Evolutionary conservation across 345 rosid species (phyloP).

Genomic region (Jatropha curcas): DNA sequence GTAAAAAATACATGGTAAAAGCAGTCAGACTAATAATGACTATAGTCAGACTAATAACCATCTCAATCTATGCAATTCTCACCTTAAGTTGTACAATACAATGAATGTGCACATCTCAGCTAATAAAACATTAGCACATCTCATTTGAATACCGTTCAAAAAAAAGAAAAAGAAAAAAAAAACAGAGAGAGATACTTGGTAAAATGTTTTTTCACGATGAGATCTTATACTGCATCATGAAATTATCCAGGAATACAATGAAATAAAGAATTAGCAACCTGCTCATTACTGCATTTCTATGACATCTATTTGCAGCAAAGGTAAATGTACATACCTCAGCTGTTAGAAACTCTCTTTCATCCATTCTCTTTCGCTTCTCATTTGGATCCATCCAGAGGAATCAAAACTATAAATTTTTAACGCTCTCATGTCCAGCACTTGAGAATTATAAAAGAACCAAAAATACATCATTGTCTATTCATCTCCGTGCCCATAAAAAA

Average conservation of each 20-base stretch:
- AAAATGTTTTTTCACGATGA: not conserved
- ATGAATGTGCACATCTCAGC: no score
- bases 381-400: not conserved
- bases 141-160: no score
- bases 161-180: no score
- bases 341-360: not conserved
- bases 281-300: not conserved
- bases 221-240: not conserved
- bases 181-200: no score
- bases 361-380: not conserved
- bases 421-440: conserved; percentile 1
- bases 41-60: no score
- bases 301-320: not conserved
- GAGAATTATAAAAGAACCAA: not conserved
- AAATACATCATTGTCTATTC: not conserved
- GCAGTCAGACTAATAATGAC: no score
- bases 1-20: no score
- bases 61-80: no score
- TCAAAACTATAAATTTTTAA: not conserved
- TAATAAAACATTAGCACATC: no score
- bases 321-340: conserved; percentile 6
- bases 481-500: not conserved
- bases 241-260: not conserved
- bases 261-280: not conserved
- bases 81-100: no score